A percentile compares a stretch with the other conserved stretches of the same genome.
phyloP scores from a whole-genome alignment of 345 rosid species.

The Hevea brasiliensis region DNA sequence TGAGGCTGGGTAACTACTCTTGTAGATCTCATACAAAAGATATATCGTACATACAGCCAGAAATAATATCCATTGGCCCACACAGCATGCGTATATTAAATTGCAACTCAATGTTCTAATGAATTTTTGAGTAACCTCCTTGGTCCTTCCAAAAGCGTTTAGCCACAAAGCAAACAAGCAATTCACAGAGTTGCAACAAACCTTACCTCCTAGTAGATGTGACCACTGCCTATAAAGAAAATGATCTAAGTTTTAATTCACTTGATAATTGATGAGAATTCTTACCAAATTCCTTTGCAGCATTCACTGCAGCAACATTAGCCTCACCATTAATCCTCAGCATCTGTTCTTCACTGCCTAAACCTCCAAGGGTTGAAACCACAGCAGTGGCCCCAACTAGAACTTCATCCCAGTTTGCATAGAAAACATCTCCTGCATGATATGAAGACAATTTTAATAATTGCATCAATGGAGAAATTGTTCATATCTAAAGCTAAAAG shows the following conservation, averaged over 20 bases:
- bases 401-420: slow-evolving; percentile 92
- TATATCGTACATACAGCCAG: too few species aligned
- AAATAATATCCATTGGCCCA: too few species aligned
- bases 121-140: too few species aligned
- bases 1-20: too few species aligned
- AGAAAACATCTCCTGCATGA: slow-evolving; percentile 84
- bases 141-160: not conserved
- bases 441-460: not conserved
- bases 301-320: slow-evolving; percentile 71
- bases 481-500: not conserved
- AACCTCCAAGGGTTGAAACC: slow-evolving; percentile 89
- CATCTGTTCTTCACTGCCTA: slow-evolving; percentile 93
- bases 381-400: slow-evolving; percentile 85
- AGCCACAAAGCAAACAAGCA: not conserved
- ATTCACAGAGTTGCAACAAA: not conserved
- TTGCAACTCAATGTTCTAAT: too few species aligned
- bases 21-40: too few species aligned
- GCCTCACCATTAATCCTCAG: slow-evolving; percentile 87
- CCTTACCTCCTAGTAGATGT: not conserved
- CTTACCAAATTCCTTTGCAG: slow-evolving; percentile 80
- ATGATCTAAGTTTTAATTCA: not conserved
- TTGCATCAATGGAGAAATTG: not conserved
- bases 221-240: not conserved
- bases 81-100: too few species aligned
- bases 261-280: slow-evolving; percentile 10